Conservation (phyloP, 805 yeast species). For the Candida nanaspora region DNA sequence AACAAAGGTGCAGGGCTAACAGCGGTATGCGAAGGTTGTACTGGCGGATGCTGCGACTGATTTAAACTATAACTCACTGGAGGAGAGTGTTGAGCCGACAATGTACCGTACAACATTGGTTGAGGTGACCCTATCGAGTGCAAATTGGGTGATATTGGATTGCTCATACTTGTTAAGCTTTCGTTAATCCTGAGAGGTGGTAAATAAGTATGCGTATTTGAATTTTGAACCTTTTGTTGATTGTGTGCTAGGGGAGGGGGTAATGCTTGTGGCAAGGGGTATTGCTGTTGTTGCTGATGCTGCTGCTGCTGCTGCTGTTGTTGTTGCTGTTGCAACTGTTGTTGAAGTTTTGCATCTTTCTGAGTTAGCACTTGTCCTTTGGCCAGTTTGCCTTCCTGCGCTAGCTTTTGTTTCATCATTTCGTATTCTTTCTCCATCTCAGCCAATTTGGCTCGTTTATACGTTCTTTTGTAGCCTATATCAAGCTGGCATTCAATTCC, state of each 20-base stretch:
- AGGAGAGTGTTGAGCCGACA: background rate
- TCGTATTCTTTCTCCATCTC: conserved; percentile 76
- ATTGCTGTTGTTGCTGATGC: conserved; percentile 2
- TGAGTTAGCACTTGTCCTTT: background rate
- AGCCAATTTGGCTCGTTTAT: conserved; percentile 79
- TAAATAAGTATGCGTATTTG: background rate
- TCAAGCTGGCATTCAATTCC: conserved; percentile 65
- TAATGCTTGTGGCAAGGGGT: background rate
- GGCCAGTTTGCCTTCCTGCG: background rate
- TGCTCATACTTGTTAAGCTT: background rate
- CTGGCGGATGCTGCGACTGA: background rate
- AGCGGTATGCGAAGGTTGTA: no score
- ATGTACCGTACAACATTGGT: background rate
- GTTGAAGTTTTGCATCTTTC: background rate
- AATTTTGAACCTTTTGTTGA: conserved; percentile 1
- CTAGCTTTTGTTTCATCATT: conserved; percentile 38
- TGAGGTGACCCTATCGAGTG: background rate
- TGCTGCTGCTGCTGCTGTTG: conserved; percentile 2
- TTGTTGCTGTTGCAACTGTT: background rate
- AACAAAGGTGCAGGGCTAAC: no score
- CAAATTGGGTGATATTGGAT: background rate
- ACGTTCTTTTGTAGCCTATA: conserved; percentile 81
- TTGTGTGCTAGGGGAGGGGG: background rate
- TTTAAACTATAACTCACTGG: background rate
- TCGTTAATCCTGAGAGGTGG: background rate